Percentiles rank a stretch among this genome's conserved stretches.
These are phyloP conservation scores for Ophiostoma novo-ulmi DNA, from an alignment of 2,329 filamentous ascomycete species.

Conservation along the genomic window DNA sequence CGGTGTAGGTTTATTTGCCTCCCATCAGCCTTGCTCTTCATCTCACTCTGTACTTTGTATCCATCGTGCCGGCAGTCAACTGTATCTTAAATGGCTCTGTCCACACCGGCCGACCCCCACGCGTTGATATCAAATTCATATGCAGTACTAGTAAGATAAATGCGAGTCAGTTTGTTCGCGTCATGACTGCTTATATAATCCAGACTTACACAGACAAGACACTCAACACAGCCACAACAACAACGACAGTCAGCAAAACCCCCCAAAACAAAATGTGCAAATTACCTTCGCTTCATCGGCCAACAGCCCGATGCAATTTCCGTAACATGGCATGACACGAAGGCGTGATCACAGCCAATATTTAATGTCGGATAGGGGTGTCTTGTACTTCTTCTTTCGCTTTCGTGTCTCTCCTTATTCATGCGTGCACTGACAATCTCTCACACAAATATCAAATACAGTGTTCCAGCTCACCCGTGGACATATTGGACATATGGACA, in stretches of 20 bases:
- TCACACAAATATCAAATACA: background rate
- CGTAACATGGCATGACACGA: background rate
- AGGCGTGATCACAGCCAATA: conserved; percentile 6
- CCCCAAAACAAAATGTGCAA: background rate
- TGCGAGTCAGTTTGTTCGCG: background rate
- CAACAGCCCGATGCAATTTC: background rate
- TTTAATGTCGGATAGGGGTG: background rate
- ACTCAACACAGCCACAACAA: background rate
- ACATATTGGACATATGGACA: background rate
- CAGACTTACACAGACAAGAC: background rate
- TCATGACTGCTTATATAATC: background rate
- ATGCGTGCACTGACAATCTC: background rate
- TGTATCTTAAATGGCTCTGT: background rate
- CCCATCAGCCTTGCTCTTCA: conserved; percentile 2
- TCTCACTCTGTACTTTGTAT: background rate
- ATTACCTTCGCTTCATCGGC: background rate
- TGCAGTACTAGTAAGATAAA: background rate
- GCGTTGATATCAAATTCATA: background rate
- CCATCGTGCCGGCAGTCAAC: background rate
- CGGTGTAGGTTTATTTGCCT: background rate
- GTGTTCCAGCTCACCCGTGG: background rate
- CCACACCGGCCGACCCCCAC: background rate
- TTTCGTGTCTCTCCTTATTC: background rate
- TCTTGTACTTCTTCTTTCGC: background rate
- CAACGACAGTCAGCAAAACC: background rate